Evolutionary conservation across 345 rosid species (phyloP).

Genomic region (Capsella bursapastoris): DNA sequence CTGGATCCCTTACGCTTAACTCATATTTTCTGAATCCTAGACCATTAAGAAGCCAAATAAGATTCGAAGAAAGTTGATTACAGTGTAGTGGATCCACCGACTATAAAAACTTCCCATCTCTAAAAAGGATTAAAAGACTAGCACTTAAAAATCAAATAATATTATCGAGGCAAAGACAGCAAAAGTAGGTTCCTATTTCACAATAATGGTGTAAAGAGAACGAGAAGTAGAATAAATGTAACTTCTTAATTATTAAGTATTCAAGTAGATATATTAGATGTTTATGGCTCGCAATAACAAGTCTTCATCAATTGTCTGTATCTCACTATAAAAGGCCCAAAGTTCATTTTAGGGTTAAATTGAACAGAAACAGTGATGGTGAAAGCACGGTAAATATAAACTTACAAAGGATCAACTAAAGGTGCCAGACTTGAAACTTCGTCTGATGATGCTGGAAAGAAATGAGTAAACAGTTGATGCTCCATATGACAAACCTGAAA

Average conservation of each 20-base stretch:
- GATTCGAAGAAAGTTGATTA: conserved; percentile 24
- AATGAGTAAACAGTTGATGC: conserved; percentile 93
- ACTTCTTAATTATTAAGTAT: background rate
- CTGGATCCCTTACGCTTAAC: conserved; percentile 16
- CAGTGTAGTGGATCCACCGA: conserved; percentile 7
- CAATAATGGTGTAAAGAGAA: conserved; percentile 11
- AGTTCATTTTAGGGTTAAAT: background rate
- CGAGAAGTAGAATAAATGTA: conserved; percentile 9
- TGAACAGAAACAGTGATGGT: conserved; percentile 26
- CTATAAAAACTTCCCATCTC: background rate
- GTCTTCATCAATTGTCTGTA: background rate
- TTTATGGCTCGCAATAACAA: conserved; percentile 13
- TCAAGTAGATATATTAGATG: background rate
- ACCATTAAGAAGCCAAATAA: conserved; percentile 8
- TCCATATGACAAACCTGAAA: conserved; percentile 96
- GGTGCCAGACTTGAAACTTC: conserved; percentile 93
- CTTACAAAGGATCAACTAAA: conserved; percentile 92
- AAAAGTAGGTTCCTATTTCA: background rate
- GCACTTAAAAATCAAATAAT: background rate
- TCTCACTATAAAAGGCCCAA: conserved; percentile 29
- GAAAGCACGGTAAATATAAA: conserved; percentile 22
- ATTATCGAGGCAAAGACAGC: background rate
- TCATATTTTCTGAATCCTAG: conserved; percentile 19
- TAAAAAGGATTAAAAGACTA: background rate
- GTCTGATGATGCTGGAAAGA: conserved; percentile 90